Conservation (phyloP, 2,329 filamentous ascomycete species). For the Zymoseptoria crescenta region DNA sequence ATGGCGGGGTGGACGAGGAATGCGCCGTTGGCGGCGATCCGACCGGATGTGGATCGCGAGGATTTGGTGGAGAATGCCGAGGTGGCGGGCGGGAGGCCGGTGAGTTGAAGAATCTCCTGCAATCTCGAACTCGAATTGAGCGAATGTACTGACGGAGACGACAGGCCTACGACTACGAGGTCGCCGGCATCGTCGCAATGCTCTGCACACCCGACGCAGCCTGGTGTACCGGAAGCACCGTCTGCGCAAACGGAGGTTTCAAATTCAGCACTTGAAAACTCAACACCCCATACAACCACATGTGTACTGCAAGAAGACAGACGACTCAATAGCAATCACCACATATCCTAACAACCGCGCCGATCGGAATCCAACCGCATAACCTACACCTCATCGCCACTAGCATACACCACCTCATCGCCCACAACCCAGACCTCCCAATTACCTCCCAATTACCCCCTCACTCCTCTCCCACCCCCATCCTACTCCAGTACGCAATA, state of each 20-base stretch:
- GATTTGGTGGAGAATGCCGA: constrained; percentile 42
- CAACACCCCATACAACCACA: not conserved
- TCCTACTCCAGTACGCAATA: not conserved
- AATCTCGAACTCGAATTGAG: constrained; percentile 5
- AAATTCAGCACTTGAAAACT: constrained; percentile 41
- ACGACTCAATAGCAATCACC: not conserved
- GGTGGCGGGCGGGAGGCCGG: constrained; percentile 47
- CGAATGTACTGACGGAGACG: constrained; percentile 18
- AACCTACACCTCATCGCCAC: too few species aligned
- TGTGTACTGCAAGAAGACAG: not conserved
- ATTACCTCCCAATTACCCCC: too few species aligned
- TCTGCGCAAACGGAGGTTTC: constrained; percentile 76
- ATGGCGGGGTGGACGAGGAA: constrained; percentile 55
- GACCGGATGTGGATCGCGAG: constrained; percentile 54
- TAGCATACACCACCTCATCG: too few species aligned
- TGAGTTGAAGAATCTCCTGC: constrained; percentile 34
- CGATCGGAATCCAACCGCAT: too few species aligned
- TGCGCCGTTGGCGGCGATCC: constrained; percentile 56
- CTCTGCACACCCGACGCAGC: constrained; percentile 61
- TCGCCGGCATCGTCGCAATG: constrained; percentile 72
- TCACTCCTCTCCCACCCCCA: too few species aligned
- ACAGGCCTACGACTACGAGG: constrained; percentile 57
- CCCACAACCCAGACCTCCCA: too few species aligned
- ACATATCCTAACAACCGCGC: not conserved
- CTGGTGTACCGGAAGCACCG: constrained; percentile 70